Percentiles rank a stretch among this genome's conserved stretches.
phyloP scores from a whole-genome alignment of 352 stramenopile genomes.

The Elongisporangium anandrum region DNA sequence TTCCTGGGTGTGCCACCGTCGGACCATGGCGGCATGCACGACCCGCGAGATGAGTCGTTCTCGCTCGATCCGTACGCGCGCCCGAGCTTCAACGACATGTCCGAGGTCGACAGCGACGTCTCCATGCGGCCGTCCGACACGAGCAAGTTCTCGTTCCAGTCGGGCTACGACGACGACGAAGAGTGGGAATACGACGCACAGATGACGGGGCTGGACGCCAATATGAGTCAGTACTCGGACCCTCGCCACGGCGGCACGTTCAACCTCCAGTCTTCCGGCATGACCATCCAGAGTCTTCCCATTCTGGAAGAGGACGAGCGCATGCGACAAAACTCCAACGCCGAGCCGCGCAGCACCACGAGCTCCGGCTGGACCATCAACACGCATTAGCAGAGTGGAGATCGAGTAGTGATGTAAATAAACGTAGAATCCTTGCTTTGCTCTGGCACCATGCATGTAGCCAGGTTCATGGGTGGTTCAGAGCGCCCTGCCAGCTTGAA shows the following conservation, averaged over 20 bases:
- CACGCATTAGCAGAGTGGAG: conserved; percentile 7
- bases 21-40: conserved; percentile 17
- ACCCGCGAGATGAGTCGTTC: conserved; percentile 51
- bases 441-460: background rate
- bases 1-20: conserved; percentile 23
- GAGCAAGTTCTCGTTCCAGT: conserved; percentile 76
- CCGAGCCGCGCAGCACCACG: conserved; percentile 35
- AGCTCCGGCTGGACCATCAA: conserved; percentile 54
- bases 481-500: background rate
- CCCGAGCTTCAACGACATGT: conserved; percentile 65
- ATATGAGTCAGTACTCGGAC: conserved; percentile 21
- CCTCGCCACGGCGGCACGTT: conserved; percentile 40
- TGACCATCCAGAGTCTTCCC: conserved; percentile 14
- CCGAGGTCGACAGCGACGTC: conserved; percentile 28
- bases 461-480: background rate
- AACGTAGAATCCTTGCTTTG: background rate
- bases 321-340: conserved; percentile 8
- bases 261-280: conserved; percentile 36
- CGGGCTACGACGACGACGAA: conserved; percentile 61
- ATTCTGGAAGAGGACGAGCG: conserved; percentile 64
- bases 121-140: conserved; percentile 48
- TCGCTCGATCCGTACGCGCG: conserved; percentile 69
- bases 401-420: conserved; percentile 4
- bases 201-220: conserved; percentile 19
- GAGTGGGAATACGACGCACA: conserved; percentile 72